These are phyloP conservation scores for Fusarium armeniacum DNA, from an alignment of 2,329 filamentous ascomycete genomes.

Conservation along the genomic window DNA sequence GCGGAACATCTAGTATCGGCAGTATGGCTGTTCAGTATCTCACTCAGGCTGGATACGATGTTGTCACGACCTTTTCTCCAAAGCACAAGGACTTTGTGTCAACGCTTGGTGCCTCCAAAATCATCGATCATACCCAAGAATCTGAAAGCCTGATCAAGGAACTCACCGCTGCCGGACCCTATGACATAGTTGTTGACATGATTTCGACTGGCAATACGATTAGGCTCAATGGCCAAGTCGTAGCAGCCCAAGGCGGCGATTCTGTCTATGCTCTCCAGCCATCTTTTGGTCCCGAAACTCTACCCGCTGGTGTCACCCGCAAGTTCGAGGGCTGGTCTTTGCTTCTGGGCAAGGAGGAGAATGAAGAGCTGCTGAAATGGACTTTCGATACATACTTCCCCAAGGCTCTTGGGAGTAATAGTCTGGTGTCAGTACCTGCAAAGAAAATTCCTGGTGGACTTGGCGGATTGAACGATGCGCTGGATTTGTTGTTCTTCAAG, in stretches of 20 bases:
- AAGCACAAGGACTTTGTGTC: constrained; percentile 34
- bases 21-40: constrained; percentile 39
- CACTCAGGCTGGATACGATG: constrained; percentile 37
- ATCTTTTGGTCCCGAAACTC: constrained; percentile 27
- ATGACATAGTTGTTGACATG: constrained; percentile 32
- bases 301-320: constrained; percentile 31
- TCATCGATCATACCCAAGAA: constrained; percentile 27
- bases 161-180: constrained; percentile 24
- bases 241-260: constrained; percentile 30
- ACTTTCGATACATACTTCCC: constrained; percentile 37
- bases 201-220: constrained; percentile 36
- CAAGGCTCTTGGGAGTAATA: constrained; percentile 23
- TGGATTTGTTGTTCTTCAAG: constrained; percentile 29
- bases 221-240: constrained; percentile 31
- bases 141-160: constrained; percentile 11
- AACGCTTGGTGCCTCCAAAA: constrained; percentile 20
- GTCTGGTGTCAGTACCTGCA: constrained; percentile 24
- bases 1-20: constrained; percentile 39
- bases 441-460: constrained; percentile 38
- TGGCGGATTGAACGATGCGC: constrained; percentile 26
- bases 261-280: constrained; percentile 39
- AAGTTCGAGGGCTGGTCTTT: constrained; percentile 43
- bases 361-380: constrained; percentile 31
- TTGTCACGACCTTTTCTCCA: constrained; percentile 40
- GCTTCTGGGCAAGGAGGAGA: constrained; percentile 35